A percentile compares a stretch with the other conserved stretches of the same genome.
Conservation (phyloP, 179 eudicot genomes). For the Amaranthus tricolor region DNA sequence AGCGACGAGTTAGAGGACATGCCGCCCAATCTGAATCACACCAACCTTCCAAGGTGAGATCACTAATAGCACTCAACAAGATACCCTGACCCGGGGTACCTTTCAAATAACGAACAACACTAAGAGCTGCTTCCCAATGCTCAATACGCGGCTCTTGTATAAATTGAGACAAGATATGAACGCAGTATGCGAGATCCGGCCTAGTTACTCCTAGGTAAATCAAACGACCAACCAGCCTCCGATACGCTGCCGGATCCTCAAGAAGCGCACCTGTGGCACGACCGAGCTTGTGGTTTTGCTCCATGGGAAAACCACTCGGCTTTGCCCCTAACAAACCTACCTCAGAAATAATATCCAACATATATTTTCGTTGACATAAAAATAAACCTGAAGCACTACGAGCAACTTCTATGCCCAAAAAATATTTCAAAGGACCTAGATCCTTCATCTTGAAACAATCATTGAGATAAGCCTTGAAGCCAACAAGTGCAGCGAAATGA, state of each 20-base stretch:
- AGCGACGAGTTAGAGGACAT: too few relatives aligned
- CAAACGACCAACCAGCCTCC: neutral
- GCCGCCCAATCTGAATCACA: slow-evolving; percentile 3
- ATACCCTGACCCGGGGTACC: slow-evolving; percentile 3
- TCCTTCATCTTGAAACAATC: neutral
- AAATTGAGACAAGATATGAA: neutral
- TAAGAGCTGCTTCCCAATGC: slow-evolving; percentile 9
- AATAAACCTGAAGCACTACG: neutral
- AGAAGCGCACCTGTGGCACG: neutral
- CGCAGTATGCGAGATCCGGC: neutral
- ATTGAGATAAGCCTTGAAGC: neutral
- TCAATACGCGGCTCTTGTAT: neutral
- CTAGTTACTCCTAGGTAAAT: neutral
- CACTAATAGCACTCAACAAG: neutral
- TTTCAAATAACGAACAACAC: neutral
- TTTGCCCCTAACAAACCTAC: neutral
- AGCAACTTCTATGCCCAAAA: too few relatives aligned
- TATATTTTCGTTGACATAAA: neutral
- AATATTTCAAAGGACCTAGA: neutral
- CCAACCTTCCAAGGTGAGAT: slow-evolving; percentile 1
- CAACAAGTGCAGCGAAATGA: neutral
- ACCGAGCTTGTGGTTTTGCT: too few relatives aligned
- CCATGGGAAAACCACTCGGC: neutral
- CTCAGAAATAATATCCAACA: neutral
- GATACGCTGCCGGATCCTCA: neutral